These are phyloP conservation scores for Arabidopsis hybrid DNA, from an alignment of 441 rosid genomes.

Conservation along the genomic window DNA sequence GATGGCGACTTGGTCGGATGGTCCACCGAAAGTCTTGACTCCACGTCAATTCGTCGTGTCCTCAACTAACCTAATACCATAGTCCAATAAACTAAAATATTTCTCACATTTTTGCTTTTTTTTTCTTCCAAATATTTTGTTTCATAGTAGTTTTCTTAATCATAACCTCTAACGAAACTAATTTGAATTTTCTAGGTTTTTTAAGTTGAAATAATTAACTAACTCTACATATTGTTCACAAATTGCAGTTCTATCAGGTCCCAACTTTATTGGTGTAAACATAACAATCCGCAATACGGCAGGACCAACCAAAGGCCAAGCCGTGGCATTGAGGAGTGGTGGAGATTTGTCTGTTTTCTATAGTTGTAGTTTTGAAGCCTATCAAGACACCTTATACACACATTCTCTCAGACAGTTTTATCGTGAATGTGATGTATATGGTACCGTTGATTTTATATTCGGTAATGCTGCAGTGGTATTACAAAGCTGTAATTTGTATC, in stretches of 20 bases:
- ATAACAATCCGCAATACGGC: conserved; percentile 85
- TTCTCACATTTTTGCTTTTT: neutral
- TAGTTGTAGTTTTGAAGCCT: conserved; percentile 81
- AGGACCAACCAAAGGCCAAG: conserved; percentile 73
- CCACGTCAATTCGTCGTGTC: conserved; percentile 42
- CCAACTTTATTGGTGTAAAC: conserved; percentile 69
- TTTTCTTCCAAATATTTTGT: neutral
- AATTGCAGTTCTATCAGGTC: conserved; percentile 59
- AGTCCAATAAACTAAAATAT: conserved; percentile 24
- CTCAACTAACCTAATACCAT: conserved; percentile 33
- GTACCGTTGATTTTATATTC: conserved; percentile 87
- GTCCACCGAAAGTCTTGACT: conserved; percentile 39
- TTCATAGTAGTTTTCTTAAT: neutral
- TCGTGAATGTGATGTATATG: conserved; percentile 76
- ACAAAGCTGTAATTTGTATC: conserved; percentile 73
- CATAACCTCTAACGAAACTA: conserved; percentile 19
- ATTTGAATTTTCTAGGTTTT: neutral
- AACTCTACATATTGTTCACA: conserved; percentile 2
- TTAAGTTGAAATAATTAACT: conserved; percentile 12
- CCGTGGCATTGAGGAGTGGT: conserved; percentile 70
- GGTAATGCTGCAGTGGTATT: conserved; percentile 87
- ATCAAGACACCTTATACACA: conserved; percentile 79
- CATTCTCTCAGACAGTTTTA: conserved; percentile 82
- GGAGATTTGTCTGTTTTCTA: conserved; percentile 75
- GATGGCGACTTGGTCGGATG: conserved; percentile 41